Evolutionary conservation across 2,329 filamentous ascomycete species (phyloP), one percentile per base, ranked within the genome.

Genomic region (Fonsecaea monophora): DNA sequence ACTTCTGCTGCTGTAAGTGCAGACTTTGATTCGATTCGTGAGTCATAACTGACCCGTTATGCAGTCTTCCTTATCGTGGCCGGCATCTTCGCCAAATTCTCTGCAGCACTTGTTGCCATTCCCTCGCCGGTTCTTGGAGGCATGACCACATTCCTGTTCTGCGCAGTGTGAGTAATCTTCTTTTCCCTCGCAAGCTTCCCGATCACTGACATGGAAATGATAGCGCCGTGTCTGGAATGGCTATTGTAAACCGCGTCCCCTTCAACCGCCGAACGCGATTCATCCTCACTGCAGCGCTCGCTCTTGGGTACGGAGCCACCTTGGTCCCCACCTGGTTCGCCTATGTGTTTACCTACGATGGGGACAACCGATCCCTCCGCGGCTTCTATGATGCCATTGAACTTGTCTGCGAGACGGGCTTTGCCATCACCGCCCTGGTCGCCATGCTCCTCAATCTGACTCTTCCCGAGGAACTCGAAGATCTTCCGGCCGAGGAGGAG

Each of bases 391-490:
- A 81, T 64, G 80, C 80, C 9, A 78, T 92, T 65, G 83, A 85
- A 4, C 80, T 94, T 48, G 82, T 93, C 65, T 89, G 92, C 86
- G 86, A 90, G 78, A 92, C 80, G 30, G 80, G 80, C 0, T 82
- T 82, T 53, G 80, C 80, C 1, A 83, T 96, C 21, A 90, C 91
- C 0, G 93, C 91, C 0, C 85, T 93, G 30, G 75, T 94, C 48
- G 87, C 87, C 59, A 83, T 95, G 75, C 77, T 91, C 25, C 82
- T 97, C 58, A 96, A 96, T 75, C 77, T 95, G 58, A 71, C 87
- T 0, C 79, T 96, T 15, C 86, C 89, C 0, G 89, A 92, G 73
- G 92, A 96, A 78, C 80, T 90, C n/a, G 91, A 92, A 72, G 90
- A 91, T 53, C 82, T 83, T 35, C 81, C 82, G 59, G 66, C 72